These are phyloP conservation scores for Pichia phayaonensis DNA, from an alignment of 805 yeast species.

Conservation along the genomic window DNA sequence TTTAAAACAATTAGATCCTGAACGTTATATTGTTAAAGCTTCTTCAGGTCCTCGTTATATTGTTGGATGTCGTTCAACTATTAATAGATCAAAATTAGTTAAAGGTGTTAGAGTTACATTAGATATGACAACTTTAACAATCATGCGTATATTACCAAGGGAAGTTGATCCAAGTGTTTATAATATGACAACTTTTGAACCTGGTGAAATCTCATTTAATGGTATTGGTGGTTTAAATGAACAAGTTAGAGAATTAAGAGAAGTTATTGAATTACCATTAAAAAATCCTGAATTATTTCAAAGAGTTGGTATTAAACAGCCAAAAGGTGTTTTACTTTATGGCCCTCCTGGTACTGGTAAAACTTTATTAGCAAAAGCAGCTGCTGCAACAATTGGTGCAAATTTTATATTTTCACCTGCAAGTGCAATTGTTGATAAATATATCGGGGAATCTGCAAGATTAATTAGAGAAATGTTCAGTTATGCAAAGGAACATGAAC, in stretches of 20 bases:
- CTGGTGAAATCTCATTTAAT: constrained; percentile 92
- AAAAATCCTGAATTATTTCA: constrained; percentile 94
- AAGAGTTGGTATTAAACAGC: constrained; percentile 97
- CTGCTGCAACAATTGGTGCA: constrained; percentile 97
- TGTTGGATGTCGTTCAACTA: constrained; percentile 93
- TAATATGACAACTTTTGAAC: constrained; percentile 96
- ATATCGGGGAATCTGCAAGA: constrained; percentile 96
- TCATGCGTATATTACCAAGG: constrained; percentile 94
- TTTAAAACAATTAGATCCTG: constrained; percentile 89
- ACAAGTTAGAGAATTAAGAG: constrained; percentile 93
- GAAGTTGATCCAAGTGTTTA: constrained; percentile 98
- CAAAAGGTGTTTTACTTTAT: constrained; percentile 91
- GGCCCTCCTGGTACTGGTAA: constrained; percentile 99
- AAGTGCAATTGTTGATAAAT: constrained; percentile 94
- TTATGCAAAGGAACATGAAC: constrained; percentile 96
- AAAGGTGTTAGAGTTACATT: constrained; percentile 95
- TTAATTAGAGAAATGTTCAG: constrained; percentile 96
- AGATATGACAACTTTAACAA: constrained; percentile 95
- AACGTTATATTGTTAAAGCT: constrained; percentile 91
- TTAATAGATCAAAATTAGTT: constrained; percentile 71
- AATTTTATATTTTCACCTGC: constrained; percentile 98
- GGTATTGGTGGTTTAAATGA: constrained; percentile 96
- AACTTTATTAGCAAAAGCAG: constrained; percentile 92
- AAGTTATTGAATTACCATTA: constrained; percentile 93
- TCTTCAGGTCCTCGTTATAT: constrained; percentile 96